phyloP scores from a whole-genome alignment of 1,139 yeast genomes.

The Diutina pseudorugosa region DNA sequence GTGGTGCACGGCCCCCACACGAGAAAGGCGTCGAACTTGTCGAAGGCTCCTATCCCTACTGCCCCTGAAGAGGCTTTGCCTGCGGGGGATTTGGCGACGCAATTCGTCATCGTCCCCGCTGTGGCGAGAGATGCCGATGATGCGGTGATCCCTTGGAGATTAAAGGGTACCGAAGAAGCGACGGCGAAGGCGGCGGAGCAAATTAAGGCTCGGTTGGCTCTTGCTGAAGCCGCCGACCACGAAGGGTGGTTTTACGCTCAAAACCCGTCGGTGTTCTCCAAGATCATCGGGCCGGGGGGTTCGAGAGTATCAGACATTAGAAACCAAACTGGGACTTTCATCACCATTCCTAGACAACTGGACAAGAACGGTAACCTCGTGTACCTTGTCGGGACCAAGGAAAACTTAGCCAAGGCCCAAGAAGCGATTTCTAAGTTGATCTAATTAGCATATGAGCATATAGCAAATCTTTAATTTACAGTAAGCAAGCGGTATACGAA shows the following conservation, averaged over 20 bases:
- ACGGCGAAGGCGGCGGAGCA: slow-evolving; percentile 27
- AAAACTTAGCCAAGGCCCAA: slow-evolving; percentile 9
- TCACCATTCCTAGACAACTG: slow-evolving; percentile 50
- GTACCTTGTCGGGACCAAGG: slow-evolving; percentile 27
- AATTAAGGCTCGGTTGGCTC: slow-evolving; percentile 20
- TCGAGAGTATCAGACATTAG: slow-evolving; percentile 53
- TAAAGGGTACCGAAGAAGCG: slow-evolving; percentile 35
- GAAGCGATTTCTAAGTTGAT: slow-evolving; percentile 5
- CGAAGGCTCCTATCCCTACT: slow-evolving; percentile 31
- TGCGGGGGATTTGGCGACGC: slow-evolving; percentile 21
- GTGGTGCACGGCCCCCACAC: slow-evolving; percentile 49
- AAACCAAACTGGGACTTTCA: slow-evolving; percentile 42
- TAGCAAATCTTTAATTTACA: not conserved
- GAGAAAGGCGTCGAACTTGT: slow-evolving; percentile 39
- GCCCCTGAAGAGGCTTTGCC: slow-evolving; percentile 25
- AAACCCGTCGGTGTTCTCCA: slow-evolving; percentile 29
- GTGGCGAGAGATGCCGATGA: slow-evolving; percentile 17
- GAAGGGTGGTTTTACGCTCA: slow-evolving; percentile 28
- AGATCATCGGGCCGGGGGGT: slow-evolving; percentile 72
- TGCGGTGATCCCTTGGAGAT: slow-evolving; percentile 51
- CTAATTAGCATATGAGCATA: not conserved
- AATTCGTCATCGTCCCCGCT: slow-evolving; percentile 25
- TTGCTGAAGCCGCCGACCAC: slow-evolving; percentile 20
- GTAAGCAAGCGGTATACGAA: no score
- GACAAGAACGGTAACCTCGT: slow-evolving; percentile 33